Conservation (phyloP, 352 stramenopile genomes). For the Globisporangium carolinianum region DNA sequence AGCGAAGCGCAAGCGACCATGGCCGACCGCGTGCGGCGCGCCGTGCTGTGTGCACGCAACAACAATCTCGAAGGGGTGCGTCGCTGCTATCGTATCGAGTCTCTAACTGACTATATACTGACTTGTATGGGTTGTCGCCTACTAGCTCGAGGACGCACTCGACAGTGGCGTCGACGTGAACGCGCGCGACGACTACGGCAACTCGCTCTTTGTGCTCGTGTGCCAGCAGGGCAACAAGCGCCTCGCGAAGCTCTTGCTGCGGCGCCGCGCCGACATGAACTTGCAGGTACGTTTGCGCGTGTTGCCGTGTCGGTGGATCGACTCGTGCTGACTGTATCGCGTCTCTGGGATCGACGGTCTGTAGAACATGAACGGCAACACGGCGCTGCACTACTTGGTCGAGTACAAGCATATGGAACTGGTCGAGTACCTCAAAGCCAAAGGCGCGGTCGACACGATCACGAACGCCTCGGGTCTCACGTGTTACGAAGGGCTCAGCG, state of each 20-base stretch:
- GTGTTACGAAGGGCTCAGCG: conserved; percentile 91
- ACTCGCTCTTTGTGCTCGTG: conserved; percentile 93
- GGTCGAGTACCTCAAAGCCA: conserved; percentile 91
- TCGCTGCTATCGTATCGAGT: no score
- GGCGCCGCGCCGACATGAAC: conserved; percentile 91
- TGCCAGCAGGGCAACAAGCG: conserved; percentile 95
- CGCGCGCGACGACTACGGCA: conserved; percentile 90
- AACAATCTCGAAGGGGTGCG: conserved; percentile 59
- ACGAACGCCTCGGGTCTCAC: conserved; percentile 89
- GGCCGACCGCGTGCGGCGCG: conserved; percentile 39
- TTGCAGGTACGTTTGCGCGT: conserved; percentile 33
- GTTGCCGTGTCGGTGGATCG: background rate
- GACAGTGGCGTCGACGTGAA: conserved; percentile 89
- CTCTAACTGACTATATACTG: no score
- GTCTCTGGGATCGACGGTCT: background rate
- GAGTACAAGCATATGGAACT: conserved; percentile 90
- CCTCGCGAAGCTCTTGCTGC: conserved; percentile 92
- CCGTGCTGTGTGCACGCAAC: conserved; percentile 65
- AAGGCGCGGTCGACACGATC: conserved; percentile 91
- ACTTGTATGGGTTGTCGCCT: no score
- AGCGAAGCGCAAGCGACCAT: conserved; percentile 24
- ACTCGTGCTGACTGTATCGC: background rate
- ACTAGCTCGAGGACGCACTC: conserved; percentile 71
- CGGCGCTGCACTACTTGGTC: conserved; percentile 93
- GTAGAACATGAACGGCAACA: conserved; percentile 94